These are phyloP conservation scores for Oleoguttula mirabilis DNA, from an alignment of 495 filamentous ascomycete species.

Conservation along the genomic window DNA sequence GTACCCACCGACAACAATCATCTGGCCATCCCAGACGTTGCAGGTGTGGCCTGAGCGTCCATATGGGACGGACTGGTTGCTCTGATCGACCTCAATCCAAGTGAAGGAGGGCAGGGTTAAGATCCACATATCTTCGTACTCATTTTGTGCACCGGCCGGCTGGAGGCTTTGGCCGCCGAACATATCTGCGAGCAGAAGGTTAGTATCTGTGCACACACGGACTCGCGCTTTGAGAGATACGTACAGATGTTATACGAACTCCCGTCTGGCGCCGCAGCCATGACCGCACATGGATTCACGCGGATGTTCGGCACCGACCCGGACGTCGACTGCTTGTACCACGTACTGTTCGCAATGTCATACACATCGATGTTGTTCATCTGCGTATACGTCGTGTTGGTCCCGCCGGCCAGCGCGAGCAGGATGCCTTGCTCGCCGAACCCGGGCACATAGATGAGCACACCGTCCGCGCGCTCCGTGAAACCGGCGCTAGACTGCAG, in stretches of 20 bases:
- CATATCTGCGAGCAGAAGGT: too few relatives aligned
- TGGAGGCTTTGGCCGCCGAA: slow-evolving; percentile 62
- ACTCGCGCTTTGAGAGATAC: too few relatives aligned
- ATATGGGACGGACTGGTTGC: slow-evolving; percentile 42
- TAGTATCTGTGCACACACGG: too few relatives aligned
- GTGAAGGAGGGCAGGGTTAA: slow-evolving; percentile 62
- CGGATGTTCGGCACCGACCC: slow-evolving; percentile 51
- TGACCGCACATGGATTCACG: slow-evolving; percentile 63
- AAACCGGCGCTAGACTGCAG: slow-evolving; percentile 51
- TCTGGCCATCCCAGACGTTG: slow-evolving; percentile 55
- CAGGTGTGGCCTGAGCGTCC: slow-evolving; percentile 53
- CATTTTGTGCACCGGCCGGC: slow-evolving; percentile 45
- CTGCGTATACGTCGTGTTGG: slow-evolving; percentile 49
- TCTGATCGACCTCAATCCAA: slow-evolving; percentile 53
- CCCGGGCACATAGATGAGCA: slow-evolving; percentile 58
- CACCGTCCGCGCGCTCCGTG: slow-evolving; percentile 57
- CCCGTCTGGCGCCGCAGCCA: slow-evolving; percentile 58
- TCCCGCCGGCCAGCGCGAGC: slow-evolving; percentile 58
- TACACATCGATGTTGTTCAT: slow-evolving; percentile 66
- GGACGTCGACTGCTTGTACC: slow-evolving; percentile 63
- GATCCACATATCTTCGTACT: slow-evolving; percentile 68
- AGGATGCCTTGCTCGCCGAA: slow-evolving; percentile 58
- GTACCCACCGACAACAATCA: slow-evolving; percentile 62
- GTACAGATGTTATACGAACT: slow-evolving; percentile 60
- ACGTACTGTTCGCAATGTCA: slow-evolving; percentile 61